Evolutionary conservation across 768 basidiomycete species (phyloP).

Genomic region (Amanita thiersii): DNA sequence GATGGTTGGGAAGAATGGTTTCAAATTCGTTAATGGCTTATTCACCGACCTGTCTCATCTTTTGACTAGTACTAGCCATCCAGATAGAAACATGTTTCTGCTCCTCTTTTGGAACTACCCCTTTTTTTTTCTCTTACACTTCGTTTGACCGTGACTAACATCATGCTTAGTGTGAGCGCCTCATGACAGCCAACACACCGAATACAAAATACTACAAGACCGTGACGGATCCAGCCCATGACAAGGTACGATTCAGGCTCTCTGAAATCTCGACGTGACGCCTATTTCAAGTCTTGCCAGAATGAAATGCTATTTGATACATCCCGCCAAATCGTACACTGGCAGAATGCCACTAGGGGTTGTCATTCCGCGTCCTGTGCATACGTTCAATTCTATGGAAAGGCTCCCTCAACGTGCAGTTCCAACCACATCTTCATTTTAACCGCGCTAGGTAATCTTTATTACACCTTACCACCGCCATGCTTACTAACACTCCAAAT

Average conservation of each 20-base stretch:
- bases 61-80: too few species aligned
- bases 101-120: too few species aligned
- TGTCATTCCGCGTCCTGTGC: slow-evolving; percentile 32
- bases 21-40: too few species aligned
- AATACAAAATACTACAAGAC: slow-evolving; percentile 28
- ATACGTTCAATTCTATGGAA: slow-evolving; percentile 42
- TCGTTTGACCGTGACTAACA: too few species aligned
- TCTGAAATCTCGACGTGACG: too few species aligned
- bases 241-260: slow-evolving; percentile 21
- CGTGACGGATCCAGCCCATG: slow-evolving; percentile 43
- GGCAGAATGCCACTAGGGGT: slow-evolving; percentile 30
- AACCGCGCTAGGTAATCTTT: slow-evolving; percentile 34
- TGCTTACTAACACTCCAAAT: background rate
- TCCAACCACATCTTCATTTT: slow-evolving; percentile 36
- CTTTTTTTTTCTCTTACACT: too few species aligned
- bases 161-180: too few species aligned
- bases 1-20: too few species aligned
- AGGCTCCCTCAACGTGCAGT: slow-evolving; percentile 27
- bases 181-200: too few species aligned
- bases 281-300: slow-evolving; percentile 15
- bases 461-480: slow-evolving; percentile 3
- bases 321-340: slow-evolving; percentile 25
- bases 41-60: too few species aligned
- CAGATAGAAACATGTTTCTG: too few species aligned
- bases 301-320: slow-evolving; percentile 37